Evolutionary conservation across 1,284 basidiomycete genomes (phyloP).

Genomic region (Tremellales sp.): DNA sequence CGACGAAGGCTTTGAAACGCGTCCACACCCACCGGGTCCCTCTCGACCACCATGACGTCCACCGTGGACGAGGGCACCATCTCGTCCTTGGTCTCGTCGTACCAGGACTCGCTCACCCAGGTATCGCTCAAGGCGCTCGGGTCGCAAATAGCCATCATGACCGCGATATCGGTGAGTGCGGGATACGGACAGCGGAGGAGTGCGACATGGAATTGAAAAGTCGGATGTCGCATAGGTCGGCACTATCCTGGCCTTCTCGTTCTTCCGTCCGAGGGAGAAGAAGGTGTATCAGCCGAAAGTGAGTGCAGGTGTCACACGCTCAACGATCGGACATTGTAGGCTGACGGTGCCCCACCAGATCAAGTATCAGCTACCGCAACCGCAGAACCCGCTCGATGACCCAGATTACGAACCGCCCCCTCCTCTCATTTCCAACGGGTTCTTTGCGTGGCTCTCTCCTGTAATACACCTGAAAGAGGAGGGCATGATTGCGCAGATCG

Average conservation of each 20-base stretch:
- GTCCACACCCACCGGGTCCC: not conserved
- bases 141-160: constrained; percentile 73
- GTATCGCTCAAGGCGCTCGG: constrained; percentile 68
- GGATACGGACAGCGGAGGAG: no score
- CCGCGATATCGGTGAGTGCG: constrained; percentile 60
- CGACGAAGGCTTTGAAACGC: no score
- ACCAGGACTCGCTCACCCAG: constrained; percentile 37
- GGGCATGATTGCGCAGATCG: constrained; percentile 83
- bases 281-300: constrained; percentile 53
- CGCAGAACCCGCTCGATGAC: constrained; percentile 30
- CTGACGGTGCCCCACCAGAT: constrained; percentile 50
- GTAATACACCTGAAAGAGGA: constrained; percentile 78
- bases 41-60: constrained; percentile 28
- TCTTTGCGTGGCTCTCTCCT: constrained; percentile 85
- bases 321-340: not conserved
- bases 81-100: constrained; percentile 30
- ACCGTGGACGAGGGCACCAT: constrained; percentile 22
- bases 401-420: constrained; percentile 45
- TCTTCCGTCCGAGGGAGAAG: constrained; percentile 74
- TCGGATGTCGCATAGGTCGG: constrained; percentile 48
- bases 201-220: not conserved
- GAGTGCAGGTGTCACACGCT: constrained; percentile 13
- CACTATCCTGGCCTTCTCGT: constrained; percentile 66
- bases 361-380: constrained; percentile 62
- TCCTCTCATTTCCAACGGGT: constrained; percentile 66